A percentile compares a stretch with the other conserved stretches of the same genome.
Evolutionary conservation across 2,329 filamentous ascomycete genomes (phyloP).

Genomic region (Bipolaris bicolor): DNA sequence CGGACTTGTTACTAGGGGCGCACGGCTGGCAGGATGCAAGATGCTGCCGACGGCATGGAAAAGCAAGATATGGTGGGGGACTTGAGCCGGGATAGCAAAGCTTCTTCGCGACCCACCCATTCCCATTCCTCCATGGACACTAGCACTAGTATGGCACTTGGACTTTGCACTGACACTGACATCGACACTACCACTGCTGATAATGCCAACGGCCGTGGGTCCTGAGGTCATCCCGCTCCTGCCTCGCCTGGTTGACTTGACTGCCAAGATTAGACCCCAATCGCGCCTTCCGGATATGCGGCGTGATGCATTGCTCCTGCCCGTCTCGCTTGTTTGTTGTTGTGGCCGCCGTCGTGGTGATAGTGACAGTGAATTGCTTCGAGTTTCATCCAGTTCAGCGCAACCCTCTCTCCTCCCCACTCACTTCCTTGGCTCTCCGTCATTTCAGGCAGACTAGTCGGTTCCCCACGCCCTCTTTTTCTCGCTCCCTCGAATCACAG

Average conservation of each 20-base stretch:
- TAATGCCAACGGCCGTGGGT: neutral
- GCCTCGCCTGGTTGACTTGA: constrained; percentile 3
- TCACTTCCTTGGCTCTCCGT: constrained; percentile 1
- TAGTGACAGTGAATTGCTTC: neutral
- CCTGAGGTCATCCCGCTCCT: constrained; percentile 12
- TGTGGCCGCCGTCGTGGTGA: neutral
- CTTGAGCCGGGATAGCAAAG: constrained; percentile 6
- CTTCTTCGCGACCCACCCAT: constrained; percentile 4
- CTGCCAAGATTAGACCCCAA: constrained; percentile 3
- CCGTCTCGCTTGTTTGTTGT: neutral
- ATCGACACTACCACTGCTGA: neutral
- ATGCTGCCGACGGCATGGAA: neutral
- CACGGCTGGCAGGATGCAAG: constrained; percentile 7
- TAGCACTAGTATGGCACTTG: constrained; percentile 10
- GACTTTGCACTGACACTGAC: constrained; percentile 8
- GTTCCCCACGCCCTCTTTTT: constrained; percentile 6
- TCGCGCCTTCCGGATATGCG: constrained; percentile 4
- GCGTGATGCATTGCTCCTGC: neutral
- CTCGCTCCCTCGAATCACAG: constrained; percentile 12
- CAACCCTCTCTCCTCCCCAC: neutral
- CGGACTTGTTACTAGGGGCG: neutral
- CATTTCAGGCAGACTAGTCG: constrained; percentile 5
- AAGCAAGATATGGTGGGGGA: neutral
- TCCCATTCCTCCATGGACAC: neutral
- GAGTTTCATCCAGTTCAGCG: neutral